phyloP scores from a whole-genome alignment of 2,329 filamentous ascomycete genomes.

The Lasiodiplodia citricola region DNA sequence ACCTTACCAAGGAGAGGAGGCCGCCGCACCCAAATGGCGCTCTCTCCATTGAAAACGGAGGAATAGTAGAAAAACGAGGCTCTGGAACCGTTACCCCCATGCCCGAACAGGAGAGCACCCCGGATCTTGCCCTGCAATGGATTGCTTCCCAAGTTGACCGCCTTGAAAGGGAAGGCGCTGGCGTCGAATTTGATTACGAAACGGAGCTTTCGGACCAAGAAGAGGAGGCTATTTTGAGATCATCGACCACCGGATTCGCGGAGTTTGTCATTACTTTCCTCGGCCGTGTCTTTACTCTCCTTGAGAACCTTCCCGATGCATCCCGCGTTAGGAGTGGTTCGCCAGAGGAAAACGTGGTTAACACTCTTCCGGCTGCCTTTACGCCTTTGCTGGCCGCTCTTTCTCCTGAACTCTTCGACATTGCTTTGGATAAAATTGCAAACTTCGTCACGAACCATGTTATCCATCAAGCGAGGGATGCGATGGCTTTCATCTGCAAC shows the following conservation, averaged over 20 bases:
- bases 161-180: conserved; percentile 85
- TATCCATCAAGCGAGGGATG: conserved; percentile 94
- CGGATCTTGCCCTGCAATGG: conserved; percentile 81
- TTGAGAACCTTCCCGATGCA: conserved; percentile 94
- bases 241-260: conserved; percentile 90
- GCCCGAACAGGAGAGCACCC: conserved; percentile 45
- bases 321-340: conserved; percentile 86
- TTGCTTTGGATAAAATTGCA: conserved; percentile 88
- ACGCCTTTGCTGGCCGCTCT: conserved; percentile 88
- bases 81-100: conserved; percentile 40
- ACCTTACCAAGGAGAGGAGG: conserved; percentile 68
- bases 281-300: conserved; percentile 90
- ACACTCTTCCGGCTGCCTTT: conserved; percentile 88
- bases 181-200: conserved; percentile 84
- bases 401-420: conserved; percentile 91
- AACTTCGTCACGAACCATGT: conserved; percentile 93
- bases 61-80: not conserved
- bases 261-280: conserved; percentile 92
- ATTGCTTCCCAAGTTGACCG: conserved; percentile 92
- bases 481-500: conserved; percentile 98
- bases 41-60: conserved; percentile 16
- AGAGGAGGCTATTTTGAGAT: conserved; percentile 85
- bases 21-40: not conserved
- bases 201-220: conserved; percentile 82
- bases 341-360: conserved; percentile 96